A percentile compares a stretch with the other conserved stretches of the same genome.
Evolutionary conservation across 2,329 filamentous ascomycete genomes (phyloP).

Genomic region (Biscogniauxia mediterranea): DNA sequence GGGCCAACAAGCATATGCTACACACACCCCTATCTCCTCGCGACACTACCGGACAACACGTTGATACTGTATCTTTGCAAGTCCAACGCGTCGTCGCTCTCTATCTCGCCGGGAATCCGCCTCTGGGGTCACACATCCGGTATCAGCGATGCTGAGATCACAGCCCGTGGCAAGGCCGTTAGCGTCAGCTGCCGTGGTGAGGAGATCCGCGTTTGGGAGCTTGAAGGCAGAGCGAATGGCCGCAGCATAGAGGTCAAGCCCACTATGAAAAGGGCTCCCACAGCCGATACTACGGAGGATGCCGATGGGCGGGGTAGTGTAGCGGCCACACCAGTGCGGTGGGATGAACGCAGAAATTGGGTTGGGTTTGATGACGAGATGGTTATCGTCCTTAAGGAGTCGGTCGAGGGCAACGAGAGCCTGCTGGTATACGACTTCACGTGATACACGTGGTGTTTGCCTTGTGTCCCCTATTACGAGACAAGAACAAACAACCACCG

Average conservation of each 20-base stretch:
- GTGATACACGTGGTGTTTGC: slow-evolving; percentile 8
- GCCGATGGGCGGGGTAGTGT: not conserved
- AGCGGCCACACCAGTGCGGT: slow-evolving; percentile 19
- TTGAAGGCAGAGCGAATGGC: slow-evolving; percentile 66
- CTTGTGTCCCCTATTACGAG: not conserved
- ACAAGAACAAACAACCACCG: not conserved
- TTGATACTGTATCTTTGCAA: slow-evolving; percentile 78
- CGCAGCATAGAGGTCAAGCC: slow-evolving; percentile 52
- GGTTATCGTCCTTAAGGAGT: slow-evolving; percentile 80
- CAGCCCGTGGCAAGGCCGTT: slow-evolving; percentile 80
- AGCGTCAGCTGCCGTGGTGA: slow-evolving; percentile 81
- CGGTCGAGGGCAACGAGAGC: slow-evolving; percentile 64
- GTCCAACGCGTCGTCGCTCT: slow-evolving; percentile 64
- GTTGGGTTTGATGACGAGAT: slow-evolving; percentile 90
- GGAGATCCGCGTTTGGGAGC: slow-evolving; percentile 83
- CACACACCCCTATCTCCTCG: slow-evolving; percentile 80
- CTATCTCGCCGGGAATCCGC: slow-evolving; percentile 69
- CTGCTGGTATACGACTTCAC: slow-evolving; percentile 88
- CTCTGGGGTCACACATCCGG: slow-evolving; percentile 92
- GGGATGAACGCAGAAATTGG: slow-evolving; percentile 58
- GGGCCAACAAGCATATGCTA: slow-evolving; percentile 67
- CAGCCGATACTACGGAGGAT: slow-evolving; percentile 1
- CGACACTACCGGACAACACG: slow-evolving; percentile 84
- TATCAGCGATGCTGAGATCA: slow-evolving; percentile 82
- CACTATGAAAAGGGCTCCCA: slow-evolving; percentile 22